Conservation (phyloP, 768 basidiomycete species). For the Suillus plorans region DNA sequence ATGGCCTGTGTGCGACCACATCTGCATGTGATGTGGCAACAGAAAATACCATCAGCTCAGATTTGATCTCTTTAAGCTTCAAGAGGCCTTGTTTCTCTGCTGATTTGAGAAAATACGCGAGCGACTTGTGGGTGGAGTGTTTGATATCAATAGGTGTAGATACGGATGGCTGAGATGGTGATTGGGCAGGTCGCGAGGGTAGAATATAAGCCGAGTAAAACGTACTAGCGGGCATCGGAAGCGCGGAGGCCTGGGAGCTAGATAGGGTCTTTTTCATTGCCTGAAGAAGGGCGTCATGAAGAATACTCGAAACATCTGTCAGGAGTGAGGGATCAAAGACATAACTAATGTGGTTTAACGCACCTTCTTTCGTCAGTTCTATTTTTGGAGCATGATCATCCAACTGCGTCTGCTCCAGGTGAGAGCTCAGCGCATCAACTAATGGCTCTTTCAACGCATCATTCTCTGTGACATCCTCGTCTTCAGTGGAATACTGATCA, state of each 20-base stretch:
- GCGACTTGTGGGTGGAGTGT: constrained; percentile 76
- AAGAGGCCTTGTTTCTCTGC: constrained; percentile 74
- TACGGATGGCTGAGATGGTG: constrained; percentile 26
- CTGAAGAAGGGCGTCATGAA: constrained; percentile 65
- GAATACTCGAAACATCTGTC: constrained; percentile 37
- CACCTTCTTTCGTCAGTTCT: constrained; percentile 1
- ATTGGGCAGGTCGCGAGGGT: constrained; percentile 69
- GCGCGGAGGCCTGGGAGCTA: constrained; percentile 48
- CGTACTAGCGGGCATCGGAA: constrained; percentile 74
- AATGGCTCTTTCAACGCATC: background rate
- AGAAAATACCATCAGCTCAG: constrained; percentile 52
- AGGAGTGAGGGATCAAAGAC: background rate
- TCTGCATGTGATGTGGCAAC: constrained; percentile 59
- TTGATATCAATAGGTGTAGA: constrained; percentile 66
- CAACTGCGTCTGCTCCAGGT: constrained; percentile 34
- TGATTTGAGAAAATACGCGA: constrained; percentile 76
- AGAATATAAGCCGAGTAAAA: constrained; percentile 79
- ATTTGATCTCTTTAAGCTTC: constrained; percentile 61
- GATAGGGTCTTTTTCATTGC: constrained; percentile 53
- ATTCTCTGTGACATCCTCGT: background rate
- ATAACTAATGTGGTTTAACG: background rate
- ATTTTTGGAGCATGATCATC: background rate
- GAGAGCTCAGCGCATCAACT: background rate
- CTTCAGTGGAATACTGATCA: constrained; percentile 9
- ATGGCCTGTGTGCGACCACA: constrained; percentile 49